Base-by-base conservation (phyloP, 768 basidiomycete genomes). In the Tylopilus balloui region DNA sequence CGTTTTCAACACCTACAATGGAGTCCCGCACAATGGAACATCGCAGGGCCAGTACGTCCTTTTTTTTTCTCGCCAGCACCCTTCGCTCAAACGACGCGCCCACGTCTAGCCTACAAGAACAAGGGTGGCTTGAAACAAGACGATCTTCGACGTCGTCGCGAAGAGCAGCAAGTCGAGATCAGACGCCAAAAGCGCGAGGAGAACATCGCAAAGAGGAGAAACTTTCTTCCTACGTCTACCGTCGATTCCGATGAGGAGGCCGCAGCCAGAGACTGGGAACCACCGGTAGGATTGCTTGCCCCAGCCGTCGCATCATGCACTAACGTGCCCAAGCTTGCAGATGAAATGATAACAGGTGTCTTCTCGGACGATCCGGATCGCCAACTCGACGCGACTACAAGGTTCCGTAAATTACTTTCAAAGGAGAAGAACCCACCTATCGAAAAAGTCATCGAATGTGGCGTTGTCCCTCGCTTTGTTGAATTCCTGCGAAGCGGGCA, bases 351-450 rank as follows among this genome's bases (percentile, higher is more conserved):
- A 55, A 70, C 77, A 47, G 92, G 86, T 48, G 93, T 99, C 23
- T 95, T 96, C 69, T 92, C 90, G 20, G 85, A 93, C 44, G 87
- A 94, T 68, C 75, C 86, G 25, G 92, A 96, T 51, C 86, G 82
- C 60, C 96, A 99, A 71, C 76, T 95, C 52, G 94, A 97, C 69
- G 89, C 95, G 65, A 98, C 96, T 15, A 97, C 92, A 65, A 95
- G 90, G 73, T 98, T 98, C 78, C 86, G 96, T 62, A 99, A 97
- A 73, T 79, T 99, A 34, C 81, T 99, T 55, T 97, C 94, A 58
- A 99, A 99, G 74, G 96, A 99, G 75, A 95, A 94, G 77, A 99
- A 97, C 68, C 96, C 96, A 40, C 96, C 95, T 17, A 99, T 99
- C 67, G 96, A 99, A 69, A 84, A 86, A 68, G 96, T 99, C 58